Base-by-base conservation (phyloP, 2,329 filamentous ascomycete species). In the Fusarium buxicola region DNA sequence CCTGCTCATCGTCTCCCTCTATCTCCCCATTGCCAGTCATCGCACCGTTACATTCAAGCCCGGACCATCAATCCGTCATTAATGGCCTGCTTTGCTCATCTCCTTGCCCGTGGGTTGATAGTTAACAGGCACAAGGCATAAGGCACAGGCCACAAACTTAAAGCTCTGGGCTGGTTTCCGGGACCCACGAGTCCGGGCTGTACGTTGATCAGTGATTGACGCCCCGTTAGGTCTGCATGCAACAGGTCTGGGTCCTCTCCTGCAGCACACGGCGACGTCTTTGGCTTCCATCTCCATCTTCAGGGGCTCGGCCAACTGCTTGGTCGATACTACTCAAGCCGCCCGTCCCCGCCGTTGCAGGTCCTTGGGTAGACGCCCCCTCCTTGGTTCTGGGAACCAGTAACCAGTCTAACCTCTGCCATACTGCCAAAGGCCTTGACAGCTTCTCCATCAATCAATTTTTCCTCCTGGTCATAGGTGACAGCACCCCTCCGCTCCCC, bases 201-300 rank as follows among this genome's bases (percentile, higher is more conserved):
- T 57, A 51, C 45, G 59, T 68, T 68, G 65, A 71, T 71, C 69
- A 68, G 59, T 56, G 62, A 61, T 68, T 65, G 54, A 69, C 65
- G 54, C 68, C 65, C 66, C 59, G 57, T 66, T 58, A 64, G 57
- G 54, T 49, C 59, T 69, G 62, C 55, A 68, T 65, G 58, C 55
- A 54, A 68, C 63, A 70, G 55, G 50, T 48, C n/a, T n/a, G n/a
- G n/a, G n/a, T 55, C 51, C 55, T 57, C 58, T 60, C 53, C 55
- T 65, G 30, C 58, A 70, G 53, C 55, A 68, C 56, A 55, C 60
- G 59, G 60, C 67, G 55, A 60, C 63, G 18, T 58, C 58, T 58
- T 60, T 53, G 55, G 60, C 57, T 60, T 60, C 40, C 49, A 58
- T 46, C 40, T 47, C 59, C 39, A 63, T 60, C 43, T 44, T 48